These are phyloP conservation scores for Clohesyomyces aquaticus DNA, from an alignment of 495 filamentous ascomycete species.

Conservation along the genomic window DNA sequence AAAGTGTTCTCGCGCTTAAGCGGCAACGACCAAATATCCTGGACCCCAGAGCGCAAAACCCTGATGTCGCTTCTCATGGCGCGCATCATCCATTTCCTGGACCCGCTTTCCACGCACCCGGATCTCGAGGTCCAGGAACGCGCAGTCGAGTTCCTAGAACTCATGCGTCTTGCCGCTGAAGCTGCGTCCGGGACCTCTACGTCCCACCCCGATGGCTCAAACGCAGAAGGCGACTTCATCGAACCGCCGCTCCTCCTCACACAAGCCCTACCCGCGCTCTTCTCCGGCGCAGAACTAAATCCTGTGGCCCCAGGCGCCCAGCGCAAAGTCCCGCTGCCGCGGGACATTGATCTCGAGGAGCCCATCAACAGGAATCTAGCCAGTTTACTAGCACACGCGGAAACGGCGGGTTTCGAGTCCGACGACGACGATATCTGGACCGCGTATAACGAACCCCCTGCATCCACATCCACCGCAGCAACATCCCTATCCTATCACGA, in stretches of 20 bases:
- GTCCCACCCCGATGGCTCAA: constrained; percentile 37
- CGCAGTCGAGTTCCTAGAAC: constrained; percentile 86
- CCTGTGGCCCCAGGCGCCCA: constrained; percentile 85
- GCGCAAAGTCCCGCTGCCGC: constrained; percentile 80
- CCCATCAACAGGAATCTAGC: constrained; percentile 79
- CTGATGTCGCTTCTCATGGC: constrained; percentile 74
- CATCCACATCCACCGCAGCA: constrained; percentile 18
- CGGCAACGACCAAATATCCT: constrained; percentile 56
- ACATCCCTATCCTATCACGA: too few relatives aligned
- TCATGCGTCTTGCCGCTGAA: constrained; percentile 82
- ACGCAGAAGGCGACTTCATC: constrained; percentile 54
- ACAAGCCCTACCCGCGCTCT: constrained; percentile 84
- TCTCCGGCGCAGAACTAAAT: constrained; percentile 83
- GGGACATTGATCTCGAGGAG: constrained; percentile 71
- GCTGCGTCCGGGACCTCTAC: constrained; percentile 67
- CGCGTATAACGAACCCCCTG: constrained; percentile 68
- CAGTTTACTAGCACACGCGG: constrained; percentile 63
- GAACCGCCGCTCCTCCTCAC: constrained; percentile 80
- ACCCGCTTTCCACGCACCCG: constrained; percentile 75
- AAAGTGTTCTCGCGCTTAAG: constrained; percentile 78
- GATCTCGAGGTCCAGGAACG: constrained; percentile 95
- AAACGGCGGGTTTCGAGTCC: constrained; percentile 55
- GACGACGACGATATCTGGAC: constrained; percentile 67
- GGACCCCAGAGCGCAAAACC: constrained; percentile 69
- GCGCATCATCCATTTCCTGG: constrained; percentile 78